Percentiles rank a stretch among this genome's conserved stretches.
phyloP scores from a whole-genome alignment of 345 rosid species.

The Geranium brycei region DNA sequence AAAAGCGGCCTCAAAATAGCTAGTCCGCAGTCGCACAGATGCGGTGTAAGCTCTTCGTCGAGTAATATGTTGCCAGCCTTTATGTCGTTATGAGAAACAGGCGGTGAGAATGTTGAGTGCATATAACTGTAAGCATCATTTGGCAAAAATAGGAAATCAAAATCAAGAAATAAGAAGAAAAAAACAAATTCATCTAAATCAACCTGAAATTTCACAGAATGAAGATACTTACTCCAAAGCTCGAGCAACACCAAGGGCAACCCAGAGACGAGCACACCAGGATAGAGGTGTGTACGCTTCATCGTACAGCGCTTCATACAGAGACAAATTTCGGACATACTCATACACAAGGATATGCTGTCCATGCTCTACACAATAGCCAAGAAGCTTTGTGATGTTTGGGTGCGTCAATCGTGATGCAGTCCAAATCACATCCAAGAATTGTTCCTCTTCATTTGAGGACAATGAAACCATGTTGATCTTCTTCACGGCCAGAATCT shows the following conservation, averaged over 20 bases:
- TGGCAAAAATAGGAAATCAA: conserved; percentile 2
- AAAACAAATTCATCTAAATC: neutral
- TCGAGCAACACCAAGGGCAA: conserved; percentile 72
- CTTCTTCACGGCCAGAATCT: conserved; percentile 70
- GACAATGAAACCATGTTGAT: conserved; percentile 54
- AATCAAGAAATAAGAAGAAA: conserved; percentile 1
- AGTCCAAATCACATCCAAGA: conserved; percentile 52
- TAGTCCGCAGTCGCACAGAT: conserved; percentile 60
- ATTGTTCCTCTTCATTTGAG: conserved; percentile 64
- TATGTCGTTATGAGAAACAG: conserved; percentile 61
- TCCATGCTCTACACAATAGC: conserved; percentile 72
- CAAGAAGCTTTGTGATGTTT: conserved; percentile 59
- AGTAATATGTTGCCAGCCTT: conserved; percentile 76
- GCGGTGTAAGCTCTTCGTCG: conserved; percentile 68
- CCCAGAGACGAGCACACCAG: conserved; percentile 59
- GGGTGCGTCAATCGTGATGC: conserved; percentile 68
- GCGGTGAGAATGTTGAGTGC: conserved; percentile 60
- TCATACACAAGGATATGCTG: conserved; percentile 76
- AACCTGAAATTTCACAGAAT: no score
- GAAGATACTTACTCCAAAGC: conserved; percentile 57
- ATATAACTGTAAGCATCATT: conserved; percentile 43
- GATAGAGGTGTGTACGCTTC: conserved; percentile 53
- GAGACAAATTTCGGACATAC: conserved; percentile 51
- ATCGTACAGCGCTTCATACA: conserved; percentile 53
- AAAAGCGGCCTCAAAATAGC: conserved; percentile 62